Conservation (phyloP, 1,139 yeast genomes). For the Pichia sp. region DNA sequence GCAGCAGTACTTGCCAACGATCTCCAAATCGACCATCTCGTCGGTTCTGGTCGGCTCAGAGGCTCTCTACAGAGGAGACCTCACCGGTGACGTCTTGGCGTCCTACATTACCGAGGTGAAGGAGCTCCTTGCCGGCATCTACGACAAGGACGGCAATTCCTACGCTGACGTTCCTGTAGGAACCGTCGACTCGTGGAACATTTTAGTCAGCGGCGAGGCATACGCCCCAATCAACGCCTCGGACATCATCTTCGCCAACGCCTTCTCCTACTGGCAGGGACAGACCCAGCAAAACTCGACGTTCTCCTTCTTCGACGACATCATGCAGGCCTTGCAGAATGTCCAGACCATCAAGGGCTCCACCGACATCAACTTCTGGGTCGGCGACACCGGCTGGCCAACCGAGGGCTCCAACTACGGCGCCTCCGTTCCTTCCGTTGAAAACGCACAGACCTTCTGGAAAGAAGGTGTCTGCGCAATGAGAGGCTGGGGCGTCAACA, state of each 20-base stretch:
- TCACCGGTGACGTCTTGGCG: slow-evolving; percentile 68
- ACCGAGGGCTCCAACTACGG: slow-evolving; percentile 76
- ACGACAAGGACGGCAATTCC: slow-evolving; percentile 77
- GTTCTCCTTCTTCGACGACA: slow-evolving; percentile 88
- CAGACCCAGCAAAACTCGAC: slow-evolving; percentile 77
- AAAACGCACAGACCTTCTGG: slow-evolving; percentile 78
- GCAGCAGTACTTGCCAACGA: slow-evolving; percentile 58
- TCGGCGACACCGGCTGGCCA: slow-evolving; percentile 99
- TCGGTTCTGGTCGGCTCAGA: slow-evolving; percentile 87
- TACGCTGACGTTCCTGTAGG: slow-evolving; percentile 75
- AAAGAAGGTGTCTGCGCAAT: slow-evolving; percentile 83
- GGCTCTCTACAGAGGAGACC: slow-evolving; percentile 80
- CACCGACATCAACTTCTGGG: slow-evolving; percentile 83
- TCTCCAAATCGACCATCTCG: slow-evolving; percentile 63
- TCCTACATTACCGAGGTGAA: slow-evolving; percentile 56
- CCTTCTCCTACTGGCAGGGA: slow-evolving; percentile 98
- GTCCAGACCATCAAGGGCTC: slow-evolving; percentile 82
- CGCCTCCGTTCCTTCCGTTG: slow-evolving; percentile 57
- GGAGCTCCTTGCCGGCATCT: slow-evolving; percentile 50
- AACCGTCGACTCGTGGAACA: slow-evolving; percentile 94
- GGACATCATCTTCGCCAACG: slow-evolving; percentile 85
- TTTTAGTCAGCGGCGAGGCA: slow-evolving; percentile 73
- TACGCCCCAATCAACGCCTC: slow-evolving; percentile 69
- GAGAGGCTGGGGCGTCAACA: slow-evolving; percentile 93
- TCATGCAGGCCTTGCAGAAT: slow-evolving; percentile 89